A percentile compares a stretch with the other conserved stretches of the same genome.
phyloP scores from a whole-genome alignment of 108 stramenopile species.

The Nitzschia sp. region DNA sequence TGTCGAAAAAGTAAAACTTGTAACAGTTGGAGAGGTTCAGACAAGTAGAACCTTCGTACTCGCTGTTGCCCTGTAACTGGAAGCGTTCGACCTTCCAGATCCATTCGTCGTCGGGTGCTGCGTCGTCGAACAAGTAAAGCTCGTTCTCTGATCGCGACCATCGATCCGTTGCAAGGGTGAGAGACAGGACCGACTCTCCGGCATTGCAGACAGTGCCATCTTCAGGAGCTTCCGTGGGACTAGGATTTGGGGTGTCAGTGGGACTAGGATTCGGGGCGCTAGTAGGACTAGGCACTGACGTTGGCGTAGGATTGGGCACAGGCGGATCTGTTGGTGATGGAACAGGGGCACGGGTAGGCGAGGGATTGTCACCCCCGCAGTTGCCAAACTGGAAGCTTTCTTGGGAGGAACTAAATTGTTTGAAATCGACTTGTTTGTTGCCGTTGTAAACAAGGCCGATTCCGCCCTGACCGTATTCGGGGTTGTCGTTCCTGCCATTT shows the following conservation, averaged over 20 bases:
- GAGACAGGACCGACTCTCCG: neutral
- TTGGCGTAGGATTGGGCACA: neutral
- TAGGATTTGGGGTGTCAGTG: neutral
- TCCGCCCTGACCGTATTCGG: neutral
- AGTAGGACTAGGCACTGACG: constrained; percentile 1
- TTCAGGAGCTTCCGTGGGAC: neutral
- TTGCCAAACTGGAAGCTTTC: constrained; percentile 12
- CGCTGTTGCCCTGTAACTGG: neutral
- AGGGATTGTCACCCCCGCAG: neutral
- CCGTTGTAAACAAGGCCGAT: neutral
- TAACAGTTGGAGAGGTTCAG: neutral
- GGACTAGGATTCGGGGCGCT: neutral
- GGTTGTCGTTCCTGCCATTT: neutral
- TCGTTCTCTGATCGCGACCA: constrained; percentile 7
- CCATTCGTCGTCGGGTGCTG: constrained; percentile 1
- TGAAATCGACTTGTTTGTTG: neutral
- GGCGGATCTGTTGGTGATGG: constrained; percentile 11
- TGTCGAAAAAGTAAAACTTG: constrained; percentile 12
- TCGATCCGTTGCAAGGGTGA: neutral
- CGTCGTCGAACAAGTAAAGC: constrained; percentile 1
- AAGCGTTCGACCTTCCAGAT: neutral
- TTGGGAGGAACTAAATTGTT: neutral
- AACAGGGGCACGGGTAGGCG: neutral
- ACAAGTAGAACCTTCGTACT: constrained; percentile 5
- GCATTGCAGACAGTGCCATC: neutral